Evolutionary conservation across 768 basidiomycete genomes (phyloP).

Genomic region (Podaxis carcinomalis): DNA sequence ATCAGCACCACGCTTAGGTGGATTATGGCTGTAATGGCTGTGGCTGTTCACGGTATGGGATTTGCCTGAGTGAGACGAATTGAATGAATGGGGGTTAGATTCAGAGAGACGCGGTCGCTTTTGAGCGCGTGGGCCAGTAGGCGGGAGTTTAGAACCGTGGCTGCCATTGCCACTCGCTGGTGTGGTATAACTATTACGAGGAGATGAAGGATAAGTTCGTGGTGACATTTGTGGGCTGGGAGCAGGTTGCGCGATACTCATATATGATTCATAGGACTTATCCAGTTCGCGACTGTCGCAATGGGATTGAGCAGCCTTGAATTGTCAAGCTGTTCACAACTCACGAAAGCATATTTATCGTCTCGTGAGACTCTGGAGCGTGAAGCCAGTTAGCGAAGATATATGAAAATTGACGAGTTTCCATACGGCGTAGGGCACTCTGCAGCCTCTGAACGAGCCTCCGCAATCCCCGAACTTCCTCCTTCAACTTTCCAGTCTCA

Average conservation of each 20-base stretch:
- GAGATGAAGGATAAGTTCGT: conserved; percentile 40
- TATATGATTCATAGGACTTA: conserved; percentile 66
- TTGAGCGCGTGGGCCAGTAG: conserved; percentile 76
- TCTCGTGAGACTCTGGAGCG: conserved; percentile 68
- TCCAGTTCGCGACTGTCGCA: conserved; percentile 65
- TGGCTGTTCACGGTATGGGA: conserved; percentile 7
- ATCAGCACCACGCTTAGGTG: conserved; percentile 8
- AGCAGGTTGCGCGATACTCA: conserved; percentile 18
- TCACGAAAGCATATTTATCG: conserved; percentile 68
- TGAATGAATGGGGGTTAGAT: conserved; percentile 28
- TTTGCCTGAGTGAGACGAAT: conserved; percentile 16
- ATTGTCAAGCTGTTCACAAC: conserved; percentile 25
- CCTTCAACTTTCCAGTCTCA: conserved; percentile 79
- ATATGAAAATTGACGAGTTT: conserved; percentile 7
- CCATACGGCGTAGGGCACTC: conserved; percentile 68
- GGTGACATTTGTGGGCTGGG: conserved; percentile 22
- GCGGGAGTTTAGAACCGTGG: conserved; percentile 48
- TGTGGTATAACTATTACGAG: conserved; percentile 41
- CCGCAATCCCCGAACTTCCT: conserved; percentile 69
- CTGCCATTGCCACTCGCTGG: conserved; percentile 22
- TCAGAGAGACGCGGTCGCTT: conserved; percentile 78
- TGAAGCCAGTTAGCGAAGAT: conserved; percentile 12
- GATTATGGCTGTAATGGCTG: conserved; percentile 11
- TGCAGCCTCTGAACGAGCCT: conserved; percentile 68
- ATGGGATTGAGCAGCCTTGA: conserved; percentile 14